Conservation (phyloP, 2,329 filamentous ascomycete species). For the Aspergillus ochraceoroseus region DNA sequence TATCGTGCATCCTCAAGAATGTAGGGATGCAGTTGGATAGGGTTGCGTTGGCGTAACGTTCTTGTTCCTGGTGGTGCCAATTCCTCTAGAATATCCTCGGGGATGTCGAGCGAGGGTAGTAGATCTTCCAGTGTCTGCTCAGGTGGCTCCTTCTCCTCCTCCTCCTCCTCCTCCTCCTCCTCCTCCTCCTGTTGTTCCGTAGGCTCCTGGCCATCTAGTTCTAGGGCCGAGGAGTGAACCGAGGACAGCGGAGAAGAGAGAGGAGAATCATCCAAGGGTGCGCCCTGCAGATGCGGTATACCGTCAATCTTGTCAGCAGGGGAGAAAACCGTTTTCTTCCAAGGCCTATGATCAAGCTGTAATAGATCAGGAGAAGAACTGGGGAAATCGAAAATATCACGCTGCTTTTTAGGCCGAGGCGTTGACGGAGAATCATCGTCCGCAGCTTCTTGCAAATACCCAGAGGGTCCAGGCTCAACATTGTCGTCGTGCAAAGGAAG, state of each 20-base stretch:
- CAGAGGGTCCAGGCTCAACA: neutral
- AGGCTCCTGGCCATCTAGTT: conserved; percentile 3
- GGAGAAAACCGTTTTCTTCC: conserved; percentile 14
- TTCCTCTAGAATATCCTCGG: conserved; percentile 27
- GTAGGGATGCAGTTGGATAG: conserved; percentile 49
- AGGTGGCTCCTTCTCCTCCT: neutral
- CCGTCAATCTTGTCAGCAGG: conserved; percentile 8
- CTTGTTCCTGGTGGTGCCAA: conserved; percentile 29
- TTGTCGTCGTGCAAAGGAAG: neutral
- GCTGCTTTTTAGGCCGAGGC: conserved; percentile 14
- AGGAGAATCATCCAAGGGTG: conserved; percentile 29
- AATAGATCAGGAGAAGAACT: conserved; percentile 39
- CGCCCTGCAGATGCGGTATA: conserved; percentile 9
- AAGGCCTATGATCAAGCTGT: conserved; percentile 27
- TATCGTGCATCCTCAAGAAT: conserved; percentile 46
- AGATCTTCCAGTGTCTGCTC: conserved; percentile 16
- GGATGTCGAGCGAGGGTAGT: conserved; percentile 25
- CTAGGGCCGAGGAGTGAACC: conserved; percentile 21
- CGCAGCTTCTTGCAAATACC: neutral
- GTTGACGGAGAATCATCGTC: conserved; percentile 12
- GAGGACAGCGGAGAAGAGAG: conserved; percentile 37
- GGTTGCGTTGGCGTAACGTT: conserved; percentile 43
- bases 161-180: neutral
- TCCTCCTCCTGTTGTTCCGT: too few species aligned
- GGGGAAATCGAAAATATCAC: conserved; percentile 27